Percentiles rank a stretch among this genome's conserved stretches.
phyloP scores from a whole-genome alignment of 1,139 yeast genomes.

The Pichia sp. region DNA sequence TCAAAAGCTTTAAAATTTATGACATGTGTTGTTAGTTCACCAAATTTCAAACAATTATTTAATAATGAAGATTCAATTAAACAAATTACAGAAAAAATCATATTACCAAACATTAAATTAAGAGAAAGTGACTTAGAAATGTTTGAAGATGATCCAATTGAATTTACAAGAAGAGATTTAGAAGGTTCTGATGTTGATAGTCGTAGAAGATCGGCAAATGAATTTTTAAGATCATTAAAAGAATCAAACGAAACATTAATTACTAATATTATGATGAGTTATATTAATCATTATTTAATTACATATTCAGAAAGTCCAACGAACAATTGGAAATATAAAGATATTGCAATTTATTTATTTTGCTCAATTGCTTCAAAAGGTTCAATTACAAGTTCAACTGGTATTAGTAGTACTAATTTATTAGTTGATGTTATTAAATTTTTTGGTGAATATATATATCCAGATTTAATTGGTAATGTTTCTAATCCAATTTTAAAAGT shows the following conservation, averaged over 20 bases:
- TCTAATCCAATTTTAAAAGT: slow-evolving; percentile 72
- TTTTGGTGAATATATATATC: slow-evolving; percentile 73
- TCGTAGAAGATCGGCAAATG: slow-evolving; percentile 85
- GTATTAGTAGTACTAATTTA: slow-evolving; percentile 82
- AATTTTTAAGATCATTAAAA: slow-evolving; percentile 80
- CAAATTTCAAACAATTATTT: slow-evolving; percentile 60
- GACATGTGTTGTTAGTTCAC: slow-evolving; percentile 72
- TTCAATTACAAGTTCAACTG: slow-evolving; percentile 63
- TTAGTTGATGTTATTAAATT: slow-evolving; percentile 82
- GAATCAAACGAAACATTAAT: slow-evolving; percentile 69
- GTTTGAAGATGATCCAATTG: slow-evolving; percentile 96
- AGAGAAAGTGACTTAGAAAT: slow-evolving; percentile 84
- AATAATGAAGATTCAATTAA: slow-evolving; percentile 61
- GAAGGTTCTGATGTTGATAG: slow-evolving; percentile 95
- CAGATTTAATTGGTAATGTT: slow-evolving; percentile 55
- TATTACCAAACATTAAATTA: slow-evolving; percentile 80
- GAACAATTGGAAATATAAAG: slow-evolving; percentile 74
- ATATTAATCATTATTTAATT: slow-evolving; percentile 61
- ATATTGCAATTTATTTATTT: slow-evolving; percentile 79
- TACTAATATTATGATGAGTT: slow-evolving; percentile 71
- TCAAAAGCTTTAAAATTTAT: slow-evolving; percentile 76
- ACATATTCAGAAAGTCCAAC: slow-evolving; percentile 35
- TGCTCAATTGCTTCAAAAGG: slow-evolving; percentile 91
- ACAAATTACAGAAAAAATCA: slow-evolving; percentile 74
- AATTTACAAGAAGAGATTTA: slow-evolving; percentile 81